A percentile compares a stretch with the other conserved stretches of the same genome.
Conservation (phyloP, 495 filamentous ascomycete species). For the Xylaria acuta region DNA sequence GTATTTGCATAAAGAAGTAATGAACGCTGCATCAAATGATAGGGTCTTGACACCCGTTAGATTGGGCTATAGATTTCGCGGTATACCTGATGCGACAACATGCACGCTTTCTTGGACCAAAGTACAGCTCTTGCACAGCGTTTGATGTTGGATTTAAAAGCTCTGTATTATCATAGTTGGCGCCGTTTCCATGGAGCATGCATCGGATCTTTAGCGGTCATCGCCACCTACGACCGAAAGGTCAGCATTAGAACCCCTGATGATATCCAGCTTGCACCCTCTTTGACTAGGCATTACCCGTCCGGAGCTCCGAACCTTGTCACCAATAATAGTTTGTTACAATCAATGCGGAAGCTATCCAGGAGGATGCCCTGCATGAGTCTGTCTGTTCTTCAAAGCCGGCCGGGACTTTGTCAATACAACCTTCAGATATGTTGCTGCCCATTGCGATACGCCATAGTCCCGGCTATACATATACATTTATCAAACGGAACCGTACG, state of each 20-base stretch:
- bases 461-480: constrained; percentile 15
- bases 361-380: neutral
- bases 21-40: constrained; percentile 7
- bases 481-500: constrained; percentile 11
- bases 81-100: constrained; percentile 9
- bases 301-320: constrained; percentile 10
- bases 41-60: neutral
- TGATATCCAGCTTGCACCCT: neutral
- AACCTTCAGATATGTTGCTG: constrained; percentile 1
- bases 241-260: constrained; percentile 1
- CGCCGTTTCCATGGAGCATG: neutral
- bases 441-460: constrained; percentile 5
- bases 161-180: neutral
- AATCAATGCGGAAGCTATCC: constrained; percentile 4
- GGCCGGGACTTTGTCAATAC: neutral
- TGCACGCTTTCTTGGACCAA: neutral
- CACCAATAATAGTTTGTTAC: neutral
- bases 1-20: neutral
- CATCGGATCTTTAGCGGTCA: constrained; percentile 1
- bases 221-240: constrained; percentile 13
- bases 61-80: neutral
- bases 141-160: neutral
- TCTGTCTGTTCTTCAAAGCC: neutral
- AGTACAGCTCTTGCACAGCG: neutral
- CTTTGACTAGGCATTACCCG: neutral